Percentiles rank a stretch among this genome's conserved stretches.
Evolutionary conservation across 2,329 filamentous ascomycete species (phyloP).

Genomic region (Fusarium equiseti): DNA sequence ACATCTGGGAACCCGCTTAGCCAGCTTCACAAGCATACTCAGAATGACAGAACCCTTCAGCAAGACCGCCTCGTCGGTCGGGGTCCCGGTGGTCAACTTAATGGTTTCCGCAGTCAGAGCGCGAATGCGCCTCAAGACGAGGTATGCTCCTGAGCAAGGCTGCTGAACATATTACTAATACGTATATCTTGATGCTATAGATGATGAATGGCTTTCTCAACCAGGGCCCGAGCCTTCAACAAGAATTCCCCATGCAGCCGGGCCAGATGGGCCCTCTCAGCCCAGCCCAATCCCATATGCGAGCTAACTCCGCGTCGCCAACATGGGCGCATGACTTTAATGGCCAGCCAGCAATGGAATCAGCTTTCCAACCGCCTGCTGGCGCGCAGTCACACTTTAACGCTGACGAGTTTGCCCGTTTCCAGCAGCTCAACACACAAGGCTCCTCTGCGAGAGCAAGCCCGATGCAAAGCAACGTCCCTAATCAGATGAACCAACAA

Average conservation of each 20-base stretch:
- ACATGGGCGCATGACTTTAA: conserved; percentile 66
- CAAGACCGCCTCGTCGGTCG: conserved; percentile 86
- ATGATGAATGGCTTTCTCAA: conserved; percentile 96
- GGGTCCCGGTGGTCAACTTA: conserved; percentile 76
- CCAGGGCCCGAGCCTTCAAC: conserved; percentile 72
- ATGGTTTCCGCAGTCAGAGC: conserved; percentile 80
- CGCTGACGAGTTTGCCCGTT: conserved; percentile 87
- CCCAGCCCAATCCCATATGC: conserved; percentile 64
- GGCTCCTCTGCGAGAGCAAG: conserved; percentile 64
- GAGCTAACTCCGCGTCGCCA: conserved; percentile 66
- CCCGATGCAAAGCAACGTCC: conserved; percentile 68
- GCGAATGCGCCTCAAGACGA: conserved; percentile 80
- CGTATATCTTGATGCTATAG: conserved; percentile 57
- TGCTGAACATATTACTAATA: conserved; percentile 49
- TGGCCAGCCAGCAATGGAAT: conserved; percentile 76
- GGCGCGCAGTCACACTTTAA: conserved; percentile 73
- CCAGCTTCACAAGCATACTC: conserved; percentile 97
- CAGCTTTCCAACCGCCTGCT: conserved; percentile 71
- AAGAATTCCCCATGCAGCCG: conserved; percentile 66
- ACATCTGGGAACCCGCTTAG: conserved; percentile 95
- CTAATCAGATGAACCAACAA: conserved; percentile 64
- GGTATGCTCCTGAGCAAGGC: conserved; percentile 57
- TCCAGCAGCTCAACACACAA: conserved; percentile 78
- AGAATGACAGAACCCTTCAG: conserved; percentile 95
- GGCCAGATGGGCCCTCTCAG: conserved; percentile 60